A percentile compares a stretch with the other conserved stretches of the same genome.
Conservation (phyloP, 2,329 filamentous ascomycete genomes). For the Talaromyces sp. region DNA sequence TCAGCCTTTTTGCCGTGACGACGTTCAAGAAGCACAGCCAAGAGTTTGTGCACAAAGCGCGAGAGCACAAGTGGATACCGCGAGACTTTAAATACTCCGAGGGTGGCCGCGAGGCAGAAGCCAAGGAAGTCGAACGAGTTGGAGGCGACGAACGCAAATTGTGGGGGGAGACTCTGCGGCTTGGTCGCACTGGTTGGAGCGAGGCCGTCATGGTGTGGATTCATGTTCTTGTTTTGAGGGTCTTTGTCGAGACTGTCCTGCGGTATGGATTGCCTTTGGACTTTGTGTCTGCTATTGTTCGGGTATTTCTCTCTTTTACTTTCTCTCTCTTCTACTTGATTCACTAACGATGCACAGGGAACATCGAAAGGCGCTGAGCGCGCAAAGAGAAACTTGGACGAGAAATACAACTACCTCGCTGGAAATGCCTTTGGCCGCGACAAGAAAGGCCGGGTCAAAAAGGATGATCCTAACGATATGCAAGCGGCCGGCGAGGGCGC, state of each 20-base stretch:
- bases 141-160: conserved; percentile 83
- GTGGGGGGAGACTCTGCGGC: conserved; percentile 83
- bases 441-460: conserved; percentile 86
- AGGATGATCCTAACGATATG: conserved; percentile 88
- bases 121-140: conserved; percentile 77
- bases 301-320: conserved; percentile 52
- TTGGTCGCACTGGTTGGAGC: conserved; percentile 89
- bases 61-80: conserved; percentile 91
- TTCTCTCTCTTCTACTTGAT: background rate
- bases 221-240: conserved; percentile 81
- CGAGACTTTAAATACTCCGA: conserved; percentile 91
- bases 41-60: conserved; percentile 87
- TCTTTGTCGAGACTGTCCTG: conserved; percentile 97
- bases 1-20: conserved; percentile 80
- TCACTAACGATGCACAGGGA: conserved; percentile 53
- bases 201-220: conserved; percentile 96
- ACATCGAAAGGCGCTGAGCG: conserved; percentile 78
- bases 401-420: conserved; percentile 82
- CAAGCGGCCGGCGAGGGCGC: conserved; percentile 67
- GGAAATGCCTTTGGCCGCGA: conserved; percentile 92
- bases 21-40: conserved; percentile 86
- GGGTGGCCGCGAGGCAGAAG: conserved; percentile 83
- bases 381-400: conserved; percentile 72
- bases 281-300: conserved; percentile 78
- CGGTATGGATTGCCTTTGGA: conserved; percentile 89